Evolutionary conservation across 2,329 filamentous ascomycete species (phyloP), one percentile per base, ranked within the genome.

Genomic region (Metarhizium guizhouense): DNA sequence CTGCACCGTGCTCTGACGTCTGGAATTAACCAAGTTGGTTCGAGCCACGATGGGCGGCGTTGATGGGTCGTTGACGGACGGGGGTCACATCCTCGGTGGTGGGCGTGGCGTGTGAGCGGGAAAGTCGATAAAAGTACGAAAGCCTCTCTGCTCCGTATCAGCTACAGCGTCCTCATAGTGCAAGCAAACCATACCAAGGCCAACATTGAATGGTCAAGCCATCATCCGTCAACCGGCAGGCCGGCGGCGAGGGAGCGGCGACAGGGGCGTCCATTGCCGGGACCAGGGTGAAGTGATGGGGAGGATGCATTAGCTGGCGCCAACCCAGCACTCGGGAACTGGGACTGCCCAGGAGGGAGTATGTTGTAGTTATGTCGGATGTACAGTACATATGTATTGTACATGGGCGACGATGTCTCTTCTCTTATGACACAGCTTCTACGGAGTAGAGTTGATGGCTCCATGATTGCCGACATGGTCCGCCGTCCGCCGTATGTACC

Each of bases 21-120:
- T 56, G 20, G 54, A 40, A 50, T 34, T n/a, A 18, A n/a, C 16
- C 36, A 25, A 20, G 45, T 30, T 56, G 54, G 51, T 53, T 56
- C 36, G 54, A 56, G 54, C 54, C 50, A 56, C 54, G 43, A 56
- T 42, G 20, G 40, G 45, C 54, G n/a, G 10, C 43, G 30, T 48
- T 48, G 45, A 48, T 48, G 45, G 25, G 45, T 48, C 45, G 45
- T 32, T 25, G 38, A 51, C 8, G 38, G 53, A 51, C 38, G 47
- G 47, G 53, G 51, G n/a, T 14, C 38, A 20, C 42, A 47, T 32
- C 51, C 40, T n/a, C 42, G 20, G 42, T 25, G 34, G 50, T 25
- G 43, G n/a, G 25, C 25, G 25, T 25, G 25, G 45, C 45, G 45
- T 48, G 25, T 30, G 25, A 16, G 14, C 8, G 25, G 45, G 45